Evolutionary conservation across 768 basidiomycete species (phyloP).

Genomic region (Tubosaeta sp.): DNA sequence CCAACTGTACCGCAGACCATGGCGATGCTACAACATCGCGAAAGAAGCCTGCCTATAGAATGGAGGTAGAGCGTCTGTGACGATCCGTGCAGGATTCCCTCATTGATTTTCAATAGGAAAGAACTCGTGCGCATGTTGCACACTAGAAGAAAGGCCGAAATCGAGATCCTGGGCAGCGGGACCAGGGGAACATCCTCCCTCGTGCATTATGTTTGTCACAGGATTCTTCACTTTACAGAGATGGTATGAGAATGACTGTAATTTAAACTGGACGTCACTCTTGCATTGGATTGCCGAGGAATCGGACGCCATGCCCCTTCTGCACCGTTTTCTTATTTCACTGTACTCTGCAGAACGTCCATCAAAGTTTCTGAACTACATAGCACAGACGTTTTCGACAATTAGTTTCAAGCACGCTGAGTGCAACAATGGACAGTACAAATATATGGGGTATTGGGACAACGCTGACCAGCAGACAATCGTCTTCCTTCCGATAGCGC

Average conservation of each 20-base stretch:
- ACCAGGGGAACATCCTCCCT: conserved; percentile 14
- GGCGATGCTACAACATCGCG: conserved; percentile 50
- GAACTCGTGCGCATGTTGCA: conserved; percentile 81
- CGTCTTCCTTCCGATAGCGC: no score
- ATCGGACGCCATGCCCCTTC: no score
- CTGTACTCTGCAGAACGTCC: no score
- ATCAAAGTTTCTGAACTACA: no score
- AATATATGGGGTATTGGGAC: no score
- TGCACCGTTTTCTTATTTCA: no score
- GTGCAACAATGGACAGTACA: no score
- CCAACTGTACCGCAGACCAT: conserved; percentile 48
- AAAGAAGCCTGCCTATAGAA: conserved; percentile 42
- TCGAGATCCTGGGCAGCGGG: conserved; percentile 55
- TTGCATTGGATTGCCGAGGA: neutral
- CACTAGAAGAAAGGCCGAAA: conserved; percentile 86
- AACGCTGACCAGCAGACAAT: no score
- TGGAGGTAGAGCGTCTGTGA: conserved; percentile 58
- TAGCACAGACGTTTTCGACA: no score
- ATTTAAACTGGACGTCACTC: no score
- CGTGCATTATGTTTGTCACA: conserved; percentile 26
- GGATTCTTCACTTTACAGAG: conserved; percentile 24
- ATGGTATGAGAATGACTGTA: no score
- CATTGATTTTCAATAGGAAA: conserved; percentile 43
- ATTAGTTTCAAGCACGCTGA: no score
- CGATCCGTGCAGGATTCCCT: neutral